Conservation (phyloP, 2,329 filamentous ascomycete species). For the Rutstroemia sydowiana region DNA sequence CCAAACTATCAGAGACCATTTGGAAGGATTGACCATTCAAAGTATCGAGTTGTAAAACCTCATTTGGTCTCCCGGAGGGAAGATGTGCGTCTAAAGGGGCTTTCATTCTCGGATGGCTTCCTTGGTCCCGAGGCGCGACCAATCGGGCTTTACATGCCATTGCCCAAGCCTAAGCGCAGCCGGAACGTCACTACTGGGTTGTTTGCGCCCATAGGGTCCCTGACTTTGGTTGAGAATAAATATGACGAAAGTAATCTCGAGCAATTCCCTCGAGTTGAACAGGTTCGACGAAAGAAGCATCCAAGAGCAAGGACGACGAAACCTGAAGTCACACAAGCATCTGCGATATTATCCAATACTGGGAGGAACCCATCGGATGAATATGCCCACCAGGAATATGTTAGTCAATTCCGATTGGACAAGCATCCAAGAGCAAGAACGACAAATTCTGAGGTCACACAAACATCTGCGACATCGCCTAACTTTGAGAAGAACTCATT, state of each 20-base stretch:
- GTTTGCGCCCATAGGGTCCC: conserved; percentile 1
- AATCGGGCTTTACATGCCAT: conserved; percentile 21
- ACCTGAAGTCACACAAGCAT: no score
- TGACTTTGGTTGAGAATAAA: conserved; percentile 14
- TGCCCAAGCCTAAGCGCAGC: not conserved
- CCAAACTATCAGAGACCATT: not conserved
- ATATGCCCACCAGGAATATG: no score
- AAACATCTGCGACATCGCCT: no score
- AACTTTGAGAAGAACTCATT: no score
- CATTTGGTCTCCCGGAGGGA: not conserved
- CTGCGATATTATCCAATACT: no score
- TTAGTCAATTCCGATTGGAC: no score
- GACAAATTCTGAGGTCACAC: no score
- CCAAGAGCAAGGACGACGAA: not conserved
- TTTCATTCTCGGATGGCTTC: conserved; percentile 24
- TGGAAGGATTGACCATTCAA: conserved; percentile 10
- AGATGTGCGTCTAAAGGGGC: not conserved
- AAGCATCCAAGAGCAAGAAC: no score
- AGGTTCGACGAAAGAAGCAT: not conserved
- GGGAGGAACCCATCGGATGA: no score
- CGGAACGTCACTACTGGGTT: not conserved
- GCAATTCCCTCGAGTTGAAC: not conserved
- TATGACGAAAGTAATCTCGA: not conserved
- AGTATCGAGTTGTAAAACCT: conserved; percentile 19
- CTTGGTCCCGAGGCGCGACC: conserved; percentile 21